Base-by-base conservation (phyloP, 352 stramenopile species). In the Phytophthora meadii region DNA sequence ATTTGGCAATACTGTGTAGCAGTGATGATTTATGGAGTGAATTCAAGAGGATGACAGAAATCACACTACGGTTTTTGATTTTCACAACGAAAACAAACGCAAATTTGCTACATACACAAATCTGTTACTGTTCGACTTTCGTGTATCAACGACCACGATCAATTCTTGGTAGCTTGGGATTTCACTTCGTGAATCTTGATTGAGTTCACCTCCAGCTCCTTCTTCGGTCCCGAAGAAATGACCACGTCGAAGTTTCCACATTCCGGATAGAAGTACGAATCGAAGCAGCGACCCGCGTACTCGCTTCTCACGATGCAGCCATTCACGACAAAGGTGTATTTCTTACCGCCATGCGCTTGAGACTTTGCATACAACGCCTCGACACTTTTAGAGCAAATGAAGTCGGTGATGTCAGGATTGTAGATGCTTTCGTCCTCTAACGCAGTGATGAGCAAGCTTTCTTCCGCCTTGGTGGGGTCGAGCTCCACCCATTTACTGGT, bases 151-250 rank as follows among this genome's bases (percentile, higher is more conserved):
- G 30, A 4, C 30, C 17, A 36, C 25, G 14, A n/a, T 52, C 15
- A 52, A 19, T 52, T 30, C 15, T 52, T 52, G 2, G 45, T 39
- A 7, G 27, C 14, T n/a, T 39, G 34, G 27, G 45, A 34, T 25
- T 52, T 39, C 45, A 52, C 25, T 34, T 52, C 40, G 45, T 52
- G 45, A 25, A 54, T 12, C 10, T 54, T 42, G 47, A 54, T 44
- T 9, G 28, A 54, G 8, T n/a, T 54, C 47, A 54, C 47, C 11
- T 54, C 17, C 47, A 54, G 30, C n/a, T 30, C 7, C n/a, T 54
- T 54, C 28, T 42, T 54, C 9, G 28, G 28, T 11, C 22, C n/a
- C 14, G 28, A 41, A 17, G n/a, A 42, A 30, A 54, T 42, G 28
- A 42, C 10, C 7, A 54, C 30, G n/a, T 54, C 30, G 11, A 54